phyloP scores from a whole-genome alignment of 371 early-diverging fungal genomes.

The Mucor circinelloides region DNA sequence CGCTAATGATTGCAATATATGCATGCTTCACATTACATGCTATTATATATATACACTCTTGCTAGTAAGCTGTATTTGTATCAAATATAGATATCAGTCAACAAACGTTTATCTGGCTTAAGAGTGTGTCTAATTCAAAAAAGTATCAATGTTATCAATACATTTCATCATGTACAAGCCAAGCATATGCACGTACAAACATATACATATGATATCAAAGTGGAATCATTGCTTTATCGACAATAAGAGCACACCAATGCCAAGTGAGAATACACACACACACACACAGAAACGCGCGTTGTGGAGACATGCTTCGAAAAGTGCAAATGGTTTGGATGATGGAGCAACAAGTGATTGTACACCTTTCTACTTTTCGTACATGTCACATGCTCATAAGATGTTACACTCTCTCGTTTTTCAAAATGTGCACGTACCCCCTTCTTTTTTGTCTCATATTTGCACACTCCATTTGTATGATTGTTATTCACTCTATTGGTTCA shows the following conservation, averaged over 20 bases:
- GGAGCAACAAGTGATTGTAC: neutral
- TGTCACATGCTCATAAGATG: neutral
- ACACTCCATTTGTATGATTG: neutral
- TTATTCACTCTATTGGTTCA: neutral
- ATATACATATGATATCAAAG: neutral
- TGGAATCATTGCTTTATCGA: neutral
- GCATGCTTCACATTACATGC: neutral
- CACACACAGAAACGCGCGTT: neutral
- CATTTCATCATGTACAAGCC: neutral
- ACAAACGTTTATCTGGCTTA: neutral
- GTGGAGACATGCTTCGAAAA: neutral
- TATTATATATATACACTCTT: neutral
- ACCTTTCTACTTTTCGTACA: neutral
- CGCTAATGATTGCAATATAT: neutral
- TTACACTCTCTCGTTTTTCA: neutral
- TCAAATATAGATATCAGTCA: neutral
- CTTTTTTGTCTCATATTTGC: neutral
- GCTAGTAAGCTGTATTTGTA: neutral
- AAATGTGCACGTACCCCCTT: neutral
- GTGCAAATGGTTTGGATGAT: neutral
- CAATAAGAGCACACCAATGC: neutral
- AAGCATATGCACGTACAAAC: neutral
- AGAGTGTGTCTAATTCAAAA: neutral
- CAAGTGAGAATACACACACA: neutral
- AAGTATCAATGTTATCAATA: neutral